These are phyloP conservation scores for Cercospora canescens DNA, from an alignment of 2,329 filamentous ascomycete genomes.

Conservation along the genomic window DNA sequence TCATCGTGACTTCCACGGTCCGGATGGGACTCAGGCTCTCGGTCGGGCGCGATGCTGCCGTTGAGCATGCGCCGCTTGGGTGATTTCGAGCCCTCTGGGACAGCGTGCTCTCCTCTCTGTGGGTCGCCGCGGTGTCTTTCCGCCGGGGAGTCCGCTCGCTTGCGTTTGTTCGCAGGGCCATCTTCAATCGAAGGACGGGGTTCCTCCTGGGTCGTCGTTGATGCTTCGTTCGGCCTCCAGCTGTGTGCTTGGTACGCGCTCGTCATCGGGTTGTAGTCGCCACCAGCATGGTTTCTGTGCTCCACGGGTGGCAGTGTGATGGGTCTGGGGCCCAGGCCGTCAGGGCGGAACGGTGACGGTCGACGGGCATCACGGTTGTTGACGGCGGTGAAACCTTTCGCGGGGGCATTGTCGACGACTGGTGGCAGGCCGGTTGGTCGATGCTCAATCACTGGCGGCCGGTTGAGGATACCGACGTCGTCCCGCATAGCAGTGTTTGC, in stretches of 20 bases:
- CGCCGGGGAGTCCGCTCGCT: slow-evolving; percentile 22
- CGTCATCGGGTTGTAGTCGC: slow-evolving; percentile 1
- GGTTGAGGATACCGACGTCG: slow-evolving; percentile 18
- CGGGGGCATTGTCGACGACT: slow-evolving; percentile 20
- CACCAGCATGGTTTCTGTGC: slow-evolving; percentile 1
- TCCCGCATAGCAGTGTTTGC: slow-evolving; percentile 28
- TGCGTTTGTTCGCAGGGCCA: slow-evolving; percentile 26
- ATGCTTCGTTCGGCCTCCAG: slow-evolving; percentile 27
- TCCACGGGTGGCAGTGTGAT: slow-evolving; percentile 12
- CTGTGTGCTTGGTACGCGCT: slow-evolving; percentile 17
- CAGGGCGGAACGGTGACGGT: slow-evolving; percentile 20
- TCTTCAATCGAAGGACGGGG: not conserved
- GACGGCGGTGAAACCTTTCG: slow-evolving; percentile 35
- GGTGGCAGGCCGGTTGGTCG: slow-evolving; percentile 20
- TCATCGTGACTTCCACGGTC: slow-evolving; percentile 4
- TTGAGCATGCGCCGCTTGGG: slow-evolving; percentile 25
- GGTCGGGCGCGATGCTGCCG: not conserved
- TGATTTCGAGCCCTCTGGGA: slow-evolving; percentile 12
- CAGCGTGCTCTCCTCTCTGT: not conserved
- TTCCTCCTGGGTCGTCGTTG: not conserved
- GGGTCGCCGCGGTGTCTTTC: slow-evolving; percentile 9
- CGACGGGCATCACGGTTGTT: slow-evolving; percentile 29
- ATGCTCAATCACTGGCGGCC: slow-evolving; percentile 20
- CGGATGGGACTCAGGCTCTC: not conserved
- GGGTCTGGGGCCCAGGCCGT: slow-evolving; percentile 10